phyloP scores from a whole-genome alignment of 192 early-diverging fungal species.

The Piromyces finnis region DNA sequence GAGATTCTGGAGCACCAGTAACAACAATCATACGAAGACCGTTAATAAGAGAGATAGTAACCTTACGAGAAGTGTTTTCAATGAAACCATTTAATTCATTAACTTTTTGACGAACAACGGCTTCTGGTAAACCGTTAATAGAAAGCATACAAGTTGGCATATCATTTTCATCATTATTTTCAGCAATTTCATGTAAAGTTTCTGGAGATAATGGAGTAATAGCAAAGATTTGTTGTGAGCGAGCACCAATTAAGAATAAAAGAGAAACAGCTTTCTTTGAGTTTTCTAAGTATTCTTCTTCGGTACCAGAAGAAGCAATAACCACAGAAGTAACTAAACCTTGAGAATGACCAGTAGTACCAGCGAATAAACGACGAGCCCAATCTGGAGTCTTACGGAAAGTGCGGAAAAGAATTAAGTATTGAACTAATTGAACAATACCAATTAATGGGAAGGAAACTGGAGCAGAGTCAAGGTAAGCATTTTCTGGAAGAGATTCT shows the following conservation, averaged over 20 bases:
- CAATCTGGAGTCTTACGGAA: constrained; percentile 24
- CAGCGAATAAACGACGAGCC: constrained; percentile 16
- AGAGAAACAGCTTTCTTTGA: constrained; percentile 64
- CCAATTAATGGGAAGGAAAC: constrained; percentile 78
- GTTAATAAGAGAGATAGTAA: constrained; percentile 76
- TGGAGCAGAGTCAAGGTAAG: constrained; percentile 57
- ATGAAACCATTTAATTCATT: constrained; percentile 73
- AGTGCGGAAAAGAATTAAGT: constrained; percentile 65
- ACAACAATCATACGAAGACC: constrained; percentile 75
- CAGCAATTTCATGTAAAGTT: constrained; percentile 67
- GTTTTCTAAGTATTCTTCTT: constrained; percentile 56
- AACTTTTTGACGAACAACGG: constrained; percentile 64
- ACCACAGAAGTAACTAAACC: constrained; percentile 72
- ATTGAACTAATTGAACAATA: constrained; percentile 73
- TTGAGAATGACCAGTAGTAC: constrained; percentile 77
- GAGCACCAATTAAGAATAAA: constrained; percentile 62
- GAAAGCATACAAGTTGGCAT: constrained; percentile 84
- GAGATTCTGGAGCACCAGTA: constrained; percentile 78
- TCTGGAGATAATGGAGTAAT: constrained; percentile 67
- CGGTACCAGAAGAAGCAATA: constrained; percentile 57
- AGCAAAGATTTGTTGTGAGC: constrained; percentile 64
- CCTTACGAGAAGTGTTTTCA: constrained; percentile 49
- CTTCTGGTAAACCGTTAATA: constrained; percentile 61
- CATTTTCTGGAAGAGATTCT: constrained; percentile 58
- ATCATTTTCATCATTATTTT: constrained; percentile 49